Evolutionary conservation across 441 rosid genomes (phyloP).

Genomic region (Pelargonium cotyledonis): DNA sequence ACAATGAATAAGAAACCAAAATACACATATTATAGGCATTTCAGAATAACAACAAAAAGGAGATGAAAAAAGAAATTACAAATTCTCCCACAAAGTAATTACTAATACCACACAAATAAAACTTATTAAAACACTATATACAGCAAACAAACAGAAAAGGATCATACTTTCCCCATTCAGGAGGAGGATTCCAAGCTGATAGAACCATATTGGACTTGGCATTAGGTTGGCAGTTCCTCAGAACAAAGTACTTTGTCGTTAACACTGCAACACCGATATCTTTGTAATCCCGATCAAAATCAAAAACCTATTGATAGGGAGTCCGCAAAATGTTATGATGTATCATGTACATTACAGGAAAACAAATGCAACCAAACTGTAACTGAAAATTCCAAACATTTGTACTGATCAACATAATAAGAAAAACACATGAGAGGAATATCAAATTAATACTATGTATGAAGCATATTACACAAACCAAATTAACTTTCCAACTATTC

Average conservation of each 20-base stretch:
- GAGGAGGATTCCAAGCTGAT: conserved; percentile 98
- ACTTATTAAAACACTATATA: conserved; percentile 8
- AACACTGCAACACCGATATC: conserved; percentile 88
- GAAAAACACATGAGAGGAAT: too few species aligned
- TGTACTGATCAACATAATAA: too few species aligned
- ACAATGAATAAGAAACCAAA: background rate
- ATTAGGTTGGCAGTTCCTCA: conserved; percentile 71
- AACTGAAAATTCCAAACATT: too few species aligned
- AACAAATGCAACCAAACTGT: background rate
- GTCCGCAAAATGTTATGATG: conserved; percentile 10
- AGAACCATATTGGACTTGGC: conserved; percentile 87
- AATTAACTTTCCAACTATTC: background rate
- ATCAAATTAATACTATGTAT: too few species aligned
- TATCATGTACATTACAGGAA: conserved; percentile 9
- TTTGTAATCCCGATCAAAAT: conserved; percentile 93
- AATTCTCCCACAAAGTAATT: background rate
- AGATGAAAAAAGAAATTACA: background rate
- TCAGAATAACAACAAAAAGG: background rate
- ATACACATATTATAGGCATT: background rate
- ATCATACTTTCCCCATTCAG: conserved; percentile 93
- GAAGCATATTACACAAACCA: too few species aligned
- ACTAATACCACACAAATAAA: background rate
- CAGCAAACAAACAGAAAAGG: conserved; percentile 16
- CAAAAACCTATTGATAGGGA: conserved; percentile 58
- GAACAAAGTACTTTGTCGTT: conserved; percentile 77